Conservation (phyloP, 805 yeast genomes). For the Pichia gijzeniarum region DNA sequence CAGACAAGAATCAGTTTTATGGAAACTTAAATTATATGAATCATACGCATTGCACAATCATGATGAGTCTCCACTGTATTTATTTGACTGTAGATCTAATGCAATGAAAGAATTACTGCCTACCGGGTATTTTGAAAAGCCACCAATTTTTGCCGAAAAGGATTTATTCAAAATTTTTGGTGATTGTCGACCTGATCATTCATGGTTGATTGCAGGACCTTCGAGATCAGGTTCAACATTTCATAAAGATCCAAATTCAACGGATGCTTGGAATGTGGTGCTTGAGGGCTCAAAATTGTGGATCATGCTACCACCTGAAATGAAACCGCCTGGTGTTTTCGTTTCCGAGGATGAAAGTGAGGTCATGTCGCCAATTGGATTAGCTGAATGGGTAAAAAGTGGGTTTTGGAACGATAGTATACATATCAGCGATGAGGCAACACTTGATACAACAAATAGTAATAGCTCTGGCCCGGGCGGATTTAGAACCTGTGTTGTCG, state of each 20-base stretch:
- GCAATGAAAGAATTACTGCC: slow-evolving; percentile 49
- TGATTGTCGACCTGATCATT: slow-evolving; percentile 73
- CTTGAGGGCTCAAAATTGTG: slow-evolving; percentile 72
- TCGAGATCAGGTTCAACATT: slow-evolving; percentile 79
- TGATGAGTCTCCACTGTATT: slow-evolving; percentile 81
- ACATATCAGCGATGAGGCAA: slow-evolving; percentile 37
- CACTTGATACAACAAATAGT: slow-evolving; percentile 18
- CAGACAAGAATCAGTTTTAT: slow-evolving; percentile 79
- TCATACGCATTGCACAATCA: slow-evolving; percentile 53
- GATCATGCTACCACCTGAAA: slow-evolving; percentile 80
- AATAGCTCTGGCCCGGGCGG: slow-evolving; percentile 12
- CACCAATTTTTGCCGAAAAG: slow-evolving; percentile 25
- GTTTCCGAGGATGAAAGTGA: slow-evolving; percentile 75
- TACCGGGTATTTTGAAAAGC: slow-evolving; percentile 10
- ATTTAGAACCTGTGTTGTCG: slow-evolving; percentile 46
- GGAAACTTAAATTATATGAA: slow-evolving; percentile 60
- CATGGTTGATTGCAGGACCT: slow-evolving; percentile 91
- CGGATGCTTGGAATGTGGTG: slow-evolving; percentile 86
- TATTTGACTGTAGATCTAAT: slow-evolving; percentile 74
- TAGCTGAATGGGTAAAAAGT: slow-evolving; percentile 84
- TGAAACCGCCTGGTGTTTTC: slow-evolving; percentile 79
- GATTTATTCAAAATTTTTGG: slow-evolving; percentile 40
- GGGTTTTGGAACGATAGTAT: slow-evolving; percentile 74
- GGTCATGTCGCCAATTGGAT: slow-evolving; percentile 86
- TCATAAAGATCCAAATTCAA: slow-evolving; percentile 88